Base-by-base conservation (phyloP, 1,284 basidiomycete species). In the Mycena sp. region DNA sequence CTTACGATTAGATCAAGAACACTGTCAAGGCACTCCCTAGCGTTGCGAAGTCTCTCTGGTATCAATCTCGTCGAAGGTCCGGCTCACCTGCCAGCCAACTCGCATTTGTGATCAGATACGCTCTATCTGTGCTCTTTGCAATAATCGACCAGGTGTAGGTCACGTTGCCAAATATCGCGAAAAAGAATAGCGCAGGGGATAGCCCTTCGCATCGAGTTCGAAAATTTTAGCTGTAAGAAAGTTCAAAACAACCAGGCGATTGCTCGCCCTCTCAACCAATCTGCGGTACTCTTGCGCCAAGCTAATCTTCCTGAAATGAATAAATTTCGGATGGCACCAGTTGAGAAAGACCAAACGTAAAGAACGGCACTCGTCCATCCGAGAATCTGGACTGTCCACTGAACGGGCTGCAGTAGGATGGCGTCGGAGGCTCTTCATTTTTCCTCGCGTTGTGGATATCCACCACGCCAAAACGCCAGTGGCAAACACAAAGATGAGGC, bases 181-280 rank as follows among this genome's bases (percentile, higher is more conserved):
- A 98, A 76, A 96, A 86, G 80, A 98, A 99, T 65, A 99, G 83
- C 17, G 93, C 94, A 48, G n/a, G 67, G 67, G 93, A 93, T 58
- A 99, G 85, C 11, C 96, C 96, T 72, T 93, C 91, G 76, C 96
- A 98, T 71, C 90, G 87, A 6, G 96, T 98, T 72, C 89, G 84
- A 69, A 90, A 79, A 77, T 94, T 82, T 93, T 93, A 53, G 85
- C 91, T 93, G 75, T 26, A 60, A 68, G n/a, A 49, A 29, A n/a
- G 14, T 60, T 17, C 2, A 53, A 23, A 29, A 14, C 26, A 28
- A 4, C 10, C 4, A 7, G 19, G 30, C 26, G n/a, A 21, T 32
- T n/a, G 23, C 44, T 14, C 40, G 14, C n/a, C 11, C n/a, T 81
- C 91, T 82, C 74, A n/a, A 95, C 93, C 77, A 72, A 97, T 96